Conservation (phyloP, 2,329 filamentous ascomycete species). For the Colletotrichum kahawae region DNA sequence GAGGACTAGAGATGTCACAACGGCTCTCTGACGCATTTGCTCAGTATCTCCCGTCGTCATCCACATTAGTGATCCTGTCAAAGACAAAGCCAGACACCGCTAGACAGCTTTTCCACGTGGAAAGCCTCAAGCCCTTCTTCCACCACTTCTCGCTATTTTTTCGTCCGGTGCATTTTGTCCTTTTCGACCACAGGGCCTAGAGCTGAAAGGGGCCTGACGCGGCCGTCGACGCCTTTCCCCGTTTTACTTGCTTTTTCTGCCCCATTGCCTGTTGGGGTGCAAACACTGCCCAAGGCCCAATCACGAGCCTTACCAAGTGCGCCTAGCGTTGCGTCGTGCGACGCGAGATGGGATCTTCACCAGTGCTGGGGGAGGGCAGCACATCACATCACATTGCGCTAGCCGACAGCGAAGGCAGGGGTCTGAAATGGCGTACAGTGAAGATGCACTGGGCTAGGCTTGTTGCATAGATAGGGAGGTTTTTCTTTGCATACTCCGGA, state of each 20-base stretch:
- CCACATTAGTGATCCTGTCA: not conserved
- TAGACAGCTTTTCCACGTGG: not conserved
- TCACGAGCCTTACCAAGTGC: not conserved
- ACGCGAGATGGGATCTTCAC: not conserved
- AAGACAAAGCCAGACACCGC: not conserved
- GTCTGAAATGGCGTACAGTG: not conserved
- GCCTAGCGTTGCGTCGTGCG: not conserved
- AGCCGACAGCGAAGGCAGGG: not conserved
- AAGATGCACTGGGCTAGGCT: not conserved
- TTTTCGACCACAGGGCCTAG: not conserved
- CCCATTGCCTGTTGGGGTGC: not conserved
- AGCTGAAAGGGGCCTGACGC: not conserved
- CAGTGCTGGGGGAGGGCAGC: not conserved
- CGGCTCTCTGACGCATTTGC: not conserved
- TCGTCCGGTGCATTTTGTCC: not conserved
- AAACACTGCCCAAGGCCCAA: not conserved
- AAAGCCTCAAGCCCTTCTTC: not conserved
- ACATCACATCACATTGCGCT: not conserved
- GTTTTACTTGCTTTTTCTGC: not conserved
- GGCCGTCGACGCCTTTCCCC: not conserved
- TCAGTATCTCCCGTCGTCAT: not conserved
- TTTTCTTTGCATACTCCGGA: not conserved
- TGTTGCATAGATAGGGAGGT: not conserved
- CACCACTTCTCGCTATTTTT: not conserved
- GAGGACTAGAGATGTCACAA: no score